Evolutionary conservation across 495 filamentous ascomycete species (phyloP), one percentile per base, ranked within the genome.

Genomic region (Apiosordaria backusii): DNA sequence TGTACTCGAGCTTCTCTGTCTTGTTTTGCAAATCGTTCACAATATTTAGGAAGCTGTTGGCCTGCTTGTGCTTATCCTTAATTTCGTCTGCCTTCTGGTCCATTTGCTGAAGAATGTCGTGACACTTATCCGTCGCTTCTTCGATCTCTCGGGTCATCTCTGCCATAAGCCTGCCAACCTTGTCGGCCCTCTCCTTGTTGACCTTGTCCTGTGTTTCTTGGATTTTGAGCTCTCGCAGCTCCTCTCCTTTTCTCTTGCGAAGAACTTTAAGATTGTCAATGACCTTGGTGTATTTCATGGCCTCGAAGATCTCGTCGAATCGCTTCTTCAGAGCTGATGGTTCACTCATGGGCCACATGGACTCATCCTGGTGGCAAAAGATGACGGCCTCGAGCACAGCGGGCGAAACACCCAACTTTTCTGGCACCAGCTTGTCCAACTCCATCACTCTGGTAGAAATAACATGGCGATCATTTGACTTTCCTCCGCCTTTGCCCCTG

Each of bases 331-430:
- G 80, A 4, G 84, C 84, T 0, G 81, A 75, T 0, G 94, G 92
- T 72, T 96, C 92, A 71, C 93, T 97, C 90, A 99, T 92, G 15
- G 95, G 95, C 95, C 95, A 99, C 57, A 98, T 75, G 63, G 94
- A 97, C 66, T 99, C 95, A 68, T 99, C 95, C 71, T 99, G 95
- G 75, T 99, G 95, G 74, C 95, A 99, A 78, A 99, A 99, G 69
- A 99, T 97, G 72, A 99, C 95, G 57, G 86, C 89, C 57, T 98
- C 93, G 35, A 99, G 84, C 16, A 99, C 86, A 9, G 95, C 92
- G 64, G 89, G 88, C 3, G 93, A 95, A 9, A 97, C 95, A 35
- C 96, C 95, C 4, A 99, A 83, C 68, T 93, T 90, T 67, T 92
- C 86, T 1, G 95, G 92, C 78, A 98, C 87, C 59, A 93, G 84